Evolutionary conservation across 768 basidiomycete species (phyloP).

Genomic region (Amanita inopinata): DNA sequence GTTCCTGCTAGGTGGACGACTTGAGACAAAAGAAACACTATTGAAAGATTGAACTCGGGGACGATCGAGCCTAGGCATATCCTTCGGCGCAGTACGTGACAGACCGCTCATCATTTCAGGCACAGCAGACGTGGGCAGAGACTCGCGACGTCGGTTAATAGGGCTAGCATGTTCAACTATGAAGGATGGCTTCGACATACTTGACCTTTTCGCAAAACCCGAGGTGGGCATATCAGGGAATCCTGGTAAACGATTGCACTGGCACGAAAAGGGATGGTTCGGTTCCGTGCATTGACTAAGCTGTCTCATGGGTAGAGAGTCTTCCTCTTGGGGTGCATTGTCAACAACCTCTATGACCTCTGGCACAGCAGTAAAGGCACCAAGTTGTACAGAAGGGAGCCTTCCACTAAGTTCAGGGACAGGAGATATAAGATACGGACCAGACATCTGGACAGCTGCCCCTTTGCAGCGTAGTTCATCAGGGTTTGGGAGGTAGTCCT

Average conservation of each 20-base stretch:
- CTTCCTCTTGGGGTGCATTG: constrained; percentile 8
- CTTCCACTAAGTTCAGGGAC: constrained; percentile 30
- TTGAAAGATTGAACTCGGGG: neutral
- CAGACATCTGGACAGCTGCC: constrained; percentile 23
- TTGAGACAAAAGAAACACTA: constrained; percentile 3
- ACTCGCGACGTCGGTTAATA: constrained; percentile 2
- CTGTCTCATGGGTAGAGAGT: constrained; percentile 10
- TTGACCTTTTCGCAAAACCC: constrained; percentile 11
- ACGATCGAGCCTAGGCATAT: neutral
- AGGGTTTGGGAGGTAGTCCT: constrained; percentile 8
- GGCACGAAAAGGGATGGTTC: constrained; percentile 16
- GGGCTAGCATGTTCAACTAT: constrained; percentile 6
- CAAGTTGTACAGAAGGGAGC: constrained; percentile 19
- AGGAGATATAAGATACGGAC: constrained; percentile 31
- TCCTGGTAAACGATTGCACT: constrained; percentile 8
- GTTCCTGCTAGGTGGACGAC: neutral
- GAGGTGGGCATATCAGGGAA: constrained; percentile 9
- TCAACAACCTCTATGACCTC: constrained; percentile 24
- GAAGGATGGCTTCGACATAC: constrained; percentile 4
- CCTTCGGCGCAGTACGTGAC: constrained; percentile 7
- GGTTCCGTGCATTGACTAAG: constrained; percentile 16
- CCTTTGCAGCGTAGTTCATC: constrained; percentile 25
- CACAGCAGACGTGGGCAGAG: neutral
- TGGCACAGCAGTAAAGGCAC: constrained; percentile 24
- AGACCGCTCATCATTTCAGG: constrained; percentile 1